A percentile compares a stretch with the other conserved stretches of the same genome.
phyloP scores from a whole-genome alignment of 306 rosid genomes.

The Nissolia schottii region DNA sequence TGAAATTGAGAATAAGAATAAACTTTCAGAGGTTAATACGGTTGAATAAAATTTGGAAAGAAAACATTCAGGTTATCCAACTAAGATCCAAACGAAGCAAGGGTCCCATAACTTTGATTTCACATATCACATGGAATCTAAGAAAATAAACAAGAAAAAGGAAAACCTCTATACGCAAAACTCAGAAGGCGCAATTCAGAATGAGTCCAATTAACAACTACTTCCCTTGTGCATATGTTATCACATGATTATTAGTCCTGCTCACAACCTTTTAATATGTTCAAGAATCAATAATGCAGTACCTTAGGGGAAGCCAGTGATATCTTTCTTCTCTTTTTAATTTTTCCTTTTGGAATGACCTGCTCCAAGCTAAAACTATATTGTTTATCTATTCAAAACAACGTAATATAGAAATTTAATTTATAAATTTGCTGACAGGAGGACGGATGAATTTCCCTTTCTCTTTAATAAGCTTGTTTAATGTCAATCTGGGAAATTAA shows the following conservation, averaged over 20 bases:
- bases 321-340: not conserved
- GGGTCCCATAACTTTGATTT: not conserved
- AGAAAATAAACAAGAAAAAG: not conserved
- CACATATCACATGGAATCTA: not conserved
- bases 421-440: not conserved
- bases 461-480: too few relatives aligned
- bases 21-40: not conserved
- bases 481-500: too few relatives aligned
- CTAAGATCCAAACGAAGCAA: not conserved
- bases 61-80: not conserved
- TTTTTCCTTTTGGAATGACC: not conserved
- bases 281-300: not conserved
- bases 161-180: not conserved
- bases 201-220: not conserved
- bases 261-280: not conserved
- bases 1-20: conserved; percentile 1
- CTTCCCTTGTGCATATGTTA: not conserved
- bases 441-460: not conserved
- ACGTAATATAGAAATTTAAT: not conserved
- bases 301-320: not conserved
- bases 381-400: not conserved
- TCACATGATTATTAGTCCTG: not conserved
- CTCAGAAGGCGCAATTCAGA: not conserved
- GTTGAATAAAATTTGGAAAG: not conserved
- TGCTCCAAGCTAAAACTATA: not conserved